A percentile compares a stretch with the other conserved stretches of the same genome.
Conservation (phyloP, 257 asterid species). For the Solanum lycopersicoides region DNA sequence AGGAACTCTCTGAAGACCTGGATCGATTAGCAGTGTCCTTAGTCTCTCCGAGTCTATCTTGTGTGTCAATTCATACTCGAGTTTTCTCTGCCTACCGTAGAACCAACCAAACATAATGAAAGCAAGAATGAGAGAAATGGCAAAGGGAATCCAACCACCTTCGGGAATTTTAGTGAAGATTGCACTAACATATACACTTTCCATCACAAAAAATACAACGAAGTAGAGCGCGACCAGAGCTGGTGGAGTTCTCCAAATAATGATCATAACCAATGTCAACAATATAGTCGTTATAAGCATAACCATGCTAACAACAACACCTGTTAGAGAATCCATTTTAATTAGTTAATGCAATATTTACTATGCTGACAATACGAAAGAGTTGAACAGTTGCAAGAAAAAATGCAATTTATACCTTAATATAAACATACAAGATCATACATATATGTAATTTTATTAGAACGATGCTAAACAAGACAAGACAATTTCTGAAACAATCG, state of each 20-base stretch:
- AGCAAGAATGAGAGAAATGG: slow-evolving; percentile 42
- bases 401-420: background rate
- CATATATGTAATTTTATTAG: background rate
- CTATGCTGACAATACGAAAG: background rate
- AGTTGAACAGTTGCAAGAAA: background rate
- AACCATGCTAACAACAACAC: slow-evolving; percentile 70
- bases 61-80: slow-evolving; percentile 29
- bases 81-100: slow-evolving; percentile 46
- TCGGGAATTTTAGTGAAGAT: slow-evolving; percentile 56
- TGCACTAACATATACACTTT: slow-evolving; percentile 51
- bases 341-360: background rate
- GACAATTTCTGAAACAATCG: background rate
- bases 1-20: slow-evolving; percentile 18
- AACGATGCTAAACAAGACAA: background rate
- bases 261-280: slow-evolving; percentile 41
- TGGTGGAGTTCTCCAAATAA: slow-evolving; percentile 5
- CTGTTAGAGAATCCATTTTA: slow-evolving; percentile 1
- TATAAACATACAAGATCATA: background rate
- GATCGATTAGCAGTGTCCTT: slow-evolving; percentile 18
- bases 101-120: slow-evolving; percentile 56
- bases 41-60: slow-evolving; percentile 42
- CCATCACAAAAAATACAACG: slow-evolving; percentile 41
- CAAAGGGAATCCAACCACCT: slow-evolving; percentile 80
- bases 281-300: slow-evolving; percentile 55
- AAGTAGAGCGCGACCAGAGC: slow-evolving; percentile 34